These are phyloP conservation scores for Talaromyces trachyspermus DNA, from an alignment of 495 filamentous ascomycete genomes.

Conservation along the genomic window DNA sequence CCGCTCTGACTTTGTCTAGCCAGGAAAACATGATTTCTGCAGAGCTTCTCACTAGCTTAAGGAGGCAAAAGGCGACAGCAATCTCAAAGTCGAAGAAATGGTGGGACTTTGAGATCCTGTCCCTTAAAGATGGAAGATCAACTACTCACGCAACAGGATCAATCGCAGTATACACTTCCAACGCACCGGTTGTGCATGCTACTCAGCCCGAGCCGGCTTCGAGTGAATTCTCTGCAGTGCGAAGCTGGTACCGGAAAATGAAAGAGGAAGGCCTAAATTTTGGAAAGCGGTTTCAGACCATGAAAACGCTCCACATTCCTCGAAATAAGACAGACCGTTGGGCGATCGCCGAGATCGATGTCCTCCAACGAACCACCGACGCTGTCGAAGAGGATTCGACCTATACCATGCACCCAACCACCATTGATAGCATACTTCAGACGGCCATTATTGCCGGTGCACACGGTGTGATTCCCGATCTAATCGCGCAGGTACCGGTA, in stretches of 20 bases:
- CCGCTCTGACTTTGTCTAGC: conserved; percentile 11
- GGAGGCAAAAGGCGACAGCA: conserved; percentile 14
- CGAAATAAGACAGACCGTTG: no score
- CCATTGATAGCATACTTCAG: conserved; percentile 27
- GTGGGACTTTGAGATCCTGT: conserved; percentile 15
- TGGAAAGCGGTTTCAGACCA: not conserved
- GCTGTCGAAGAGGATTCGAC: no score
- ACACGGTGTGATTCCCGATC: not conserved
- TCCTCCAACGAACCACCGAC: no score
- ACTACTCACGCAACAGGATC: not conserved
- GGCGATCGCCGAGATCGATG: no score
- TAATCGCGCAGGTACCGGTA: not conserved
- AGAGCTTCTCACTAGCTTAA: conserved; percentile 25
- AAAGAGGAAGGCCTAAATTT: not conserved
- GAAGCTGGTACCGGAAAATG: not conserved
- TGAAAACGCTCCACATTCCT: not conserved
- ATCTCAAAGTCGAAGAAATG: conserved; percentile 17
- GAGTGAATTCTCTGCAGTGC: not conserved
- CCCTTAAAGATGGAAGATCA: conserved; percentile 7
- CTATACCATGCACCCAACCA: conserved; percentile 23
- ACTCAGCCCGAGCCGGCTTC: not conserved
- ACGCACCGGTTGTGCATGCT: not conserved
- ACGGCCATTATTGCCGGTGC: conserved; percentile 13
- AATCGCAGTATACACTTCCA: not conserved
- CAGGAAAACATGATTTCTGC: conserved; percentile 13